Evolutionary conservation across 139 green algal genomes (phyloP).

Genomic region (Volvox reticuliferus): DNA sequence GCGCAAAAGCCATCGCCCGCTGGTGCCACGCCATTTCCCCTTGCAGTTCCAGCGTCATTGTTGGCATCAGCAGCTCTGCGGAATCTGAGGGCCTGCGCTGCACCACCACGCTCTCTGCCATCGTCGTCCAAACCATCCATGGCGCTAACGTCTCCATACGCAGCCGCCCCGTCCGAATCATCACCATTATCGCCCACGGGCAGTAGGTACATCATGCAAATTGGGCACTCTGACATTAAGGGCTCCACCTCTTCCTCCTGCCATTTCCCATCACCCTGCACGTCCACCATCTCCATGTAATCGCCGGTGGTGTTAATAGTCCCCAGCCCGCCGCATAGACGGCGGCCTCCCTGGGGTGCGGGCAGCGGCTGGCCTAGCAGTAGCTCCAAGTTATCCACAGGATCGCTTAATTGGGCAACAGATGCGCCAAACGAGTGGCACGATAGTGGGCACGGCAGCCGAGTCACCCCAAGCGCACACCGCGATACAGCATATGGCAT

Average conservation of each 20-base stretch:
- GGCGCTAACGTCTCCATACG: neutral
- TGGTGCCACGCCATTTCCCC: too few relatives aligned
- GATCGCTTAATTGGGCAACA: neutral
- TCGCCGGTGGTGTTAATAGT: neutral
- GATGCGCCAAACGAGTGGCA: too few relatives aligned
- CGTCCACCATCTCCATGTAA: neutral
- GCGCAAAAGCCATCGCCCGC: neutral
- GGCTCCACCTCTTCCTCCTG: neutral
- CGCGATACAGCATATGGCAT: too few relatives aligned
- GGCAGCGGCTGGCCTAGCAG: slow-evolving; percentile 30
- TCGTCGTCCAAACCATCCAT: neutral
- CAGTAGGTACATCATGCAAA: slow-evolving; percentile 6
- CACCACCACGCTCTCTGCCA: neutral
- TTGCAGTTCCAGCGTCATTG: neutral
- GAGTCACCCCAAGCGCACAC: too few relatives aligned
- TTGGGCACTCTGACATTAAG: slow-evolving; percentile 10
- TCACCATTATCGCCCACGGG: neutral
- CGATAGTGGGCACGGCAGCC: too few relatives aligned
- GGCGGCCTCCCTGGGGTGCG: neutral
- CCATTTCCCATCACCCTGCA: neutral
- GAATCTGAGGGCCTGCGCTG: neutral
- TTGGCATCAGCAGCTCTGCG: too few relatives aligned
- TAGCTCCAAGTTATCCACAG: slow-evolving; percentile 31
- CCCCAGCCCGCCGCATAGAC: neutral
- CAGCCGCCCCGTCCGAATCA: neutral